Base-by-base conservation (phyloP, 2,329 filamentous ascomycete genomes). In the Albifimbria verrucaria region DNA sequence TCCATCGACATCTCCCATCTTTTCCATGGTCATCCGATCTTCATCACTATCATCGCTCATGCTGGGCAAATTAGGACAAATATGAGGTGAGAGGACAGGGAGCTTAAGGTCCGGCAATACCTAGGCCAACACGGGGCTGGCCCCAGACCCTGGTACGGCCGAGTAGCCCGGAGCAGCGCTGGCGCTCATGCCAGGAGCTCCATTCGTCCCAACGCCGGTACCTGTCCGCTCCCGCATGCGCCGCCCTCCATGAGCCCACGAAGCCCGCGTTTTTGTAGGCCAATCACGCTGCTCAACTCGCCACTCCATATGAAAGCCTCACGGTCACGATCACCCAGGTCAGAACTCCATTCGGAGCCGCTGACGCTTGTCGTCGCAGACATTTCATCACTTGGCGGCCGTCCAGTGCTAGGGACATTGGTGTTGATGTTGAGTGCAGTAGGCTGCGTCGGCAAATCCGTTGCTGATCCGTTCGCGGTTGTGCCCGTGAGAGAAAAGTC, bases 171-270 rank as follows among this genome's bases (percentile, higher is more conserved):
- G 44, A 66, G 67, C 23, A 67, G 62, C n/a, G 64, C 46, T 68
- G 4, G 65, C 68, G 46, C 66, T 63, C 50, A 61, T 56, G 12
- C 59, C 55, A 10, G 48, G 52, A 10, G 51, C 47, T 22, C 55
- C 59, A 3, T 62, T 58, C 18, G 54, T 57, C 7, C 64, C 64
- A 4, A 61, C 56, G 22, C 57, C 58, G 21, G 77, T 80, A 10
- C 78, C 79, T 3, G 77, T 79, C 58, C 90, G 78, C 69, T 96
- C 91, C 44, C 92, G 79, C 77, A 97, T 86, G 55, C 93, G 80
- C 44, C 93, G 78, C 93, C 93, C 70, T 97, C 94, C 94, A 99
- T 97, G 60, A 99, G 71, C 0, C 94, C 94, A 54, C 93, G 80
- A 32, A 99, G 71, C 0, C 94, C 94, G 51, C 94, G 81, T 76